A percentile compares a stretch with the other conserved stretches of the same genome.
Evolutionary conservation across 306 rosid genomes (phyloP).

Genomic region (Fragaria vesca): DNA sequence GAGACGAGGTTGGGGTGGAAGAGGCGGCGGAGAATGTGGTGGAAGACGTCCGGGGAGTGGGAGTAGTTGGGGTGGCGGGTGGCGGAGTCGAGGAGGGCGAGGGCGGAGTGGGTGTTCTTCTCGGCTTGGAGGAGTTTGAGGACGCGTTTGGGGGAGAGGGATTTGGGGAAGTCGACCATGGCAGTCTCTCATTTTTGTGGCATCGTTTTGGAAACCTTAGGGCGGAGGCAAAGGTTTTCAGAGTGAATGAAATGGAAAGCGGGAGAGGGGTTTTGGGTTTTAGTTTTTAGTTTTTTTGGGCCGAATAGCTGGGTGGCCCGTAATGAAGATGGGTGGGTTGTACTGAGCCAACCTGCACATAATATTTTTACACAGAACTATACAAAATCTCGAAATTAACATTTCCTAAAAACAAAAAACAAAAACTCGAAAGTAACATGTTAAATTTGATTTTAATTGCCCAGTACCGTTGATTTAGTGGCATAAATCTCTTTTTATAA

Average conservation of each 20-base stretch:
- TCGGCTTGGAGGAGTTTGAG: conserved; percentile 71
- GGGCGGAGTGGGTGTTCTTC: conserved; percentile 53
- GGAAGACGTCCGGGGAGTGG: conserved; percentile 58
- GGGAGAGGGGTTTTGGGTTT: background rate
- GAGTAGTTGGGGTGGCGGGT: conserved; percentile 44
- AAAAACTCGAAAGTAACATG: background rate
- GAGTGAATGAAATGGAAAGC: background rate
- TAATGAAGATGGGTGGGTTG: background rate
- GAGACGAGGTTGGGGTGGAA: conserved; percentile 42
- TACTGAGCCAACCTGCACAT: background rate
- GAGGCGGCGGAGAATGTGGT: conserved; percentile 67
- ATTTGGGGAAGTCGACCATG: conserved; percentile 66
- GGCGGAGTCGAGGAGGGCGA: conserved; percentile 64
- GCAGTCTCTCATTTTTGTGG: conserved; percentile 24
- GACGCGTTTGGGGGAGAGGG: conserved; percentile 52
- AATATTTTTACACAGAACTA: too few relatives aligned
- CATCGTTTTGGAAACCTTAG: background rate
- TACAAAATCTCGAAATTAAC: too few relatives aligned
- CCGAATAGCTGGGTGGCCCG: background rate
- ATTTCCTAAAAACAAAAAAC: too few relatives aligned
- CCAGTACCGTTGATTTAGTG: too few relatives aligned
- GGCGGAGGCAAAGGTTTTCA: background rate
- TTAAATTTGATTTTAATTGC: background rate
- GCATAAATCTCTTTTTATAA: too few relatives aligned
- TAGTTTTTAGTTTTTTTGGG: background rate